Evolutionary conservation across 176 grass and related monocot species (phyloP), one percentile per base, ranked within the genome.

Genomic region (Zoysia japonica): DNA sequence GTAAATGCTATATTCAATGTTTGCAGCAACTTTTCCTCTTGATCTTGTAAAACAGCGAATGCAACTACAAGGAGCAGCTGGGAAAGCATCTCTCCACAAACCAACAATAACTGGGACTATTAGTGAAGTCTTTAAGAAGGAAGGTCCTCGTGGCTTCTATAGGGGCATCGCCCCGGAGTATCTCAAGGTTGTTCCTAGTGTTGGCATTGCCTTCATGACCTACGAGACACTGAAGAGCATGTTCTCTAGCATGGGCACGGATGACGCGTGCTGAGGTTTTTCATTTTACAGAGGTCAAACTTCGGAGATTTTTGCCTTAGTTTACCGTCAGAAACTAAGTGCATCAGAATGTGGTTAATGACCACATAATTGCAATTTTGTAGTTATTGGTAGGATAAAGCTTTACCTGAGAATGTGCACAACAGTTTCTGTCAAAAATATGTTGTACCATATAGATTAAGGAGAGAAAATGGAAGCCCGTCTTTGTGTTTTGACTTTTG

Each of bases 141-240:
- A 98, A 81, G 95, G 95, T 5, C 61, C 83, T 48, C 72, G 89
- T 64, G 95, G 95, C 68, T 92, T 98, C 75, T 98, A 94, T 47
- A 85, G 95, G 89, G 95, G 95, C 65, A 98, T 98, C 1, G 76
- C 85, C 13, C 92, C 92, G 2, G 95, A 98, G 78, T 98, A 98
- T 85, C 91, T 90, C 40, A 94, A 98, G 77, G 95, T 98, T 40
- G 92, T 98, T 68, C 95, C 95, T 14, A 90, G 95, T 15, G 95
- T 98, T 3, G 95, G 95, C 66, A 94, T 98, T 54, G 89, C 87
- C 42, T 98, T 98, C 83, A 98, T 98, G 95, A 92, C 92, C 54
- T 98, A 94, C 1, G 95, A 98, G 78, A 84, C 81, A 36, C 47
- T 98, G 37, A 92, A 98, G 71, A 67, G 75, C 54, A 65, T 86